phyloP scores from a whole-genome alignment of 345 rosid genomes.

The Raphanus sativus region DNA sequence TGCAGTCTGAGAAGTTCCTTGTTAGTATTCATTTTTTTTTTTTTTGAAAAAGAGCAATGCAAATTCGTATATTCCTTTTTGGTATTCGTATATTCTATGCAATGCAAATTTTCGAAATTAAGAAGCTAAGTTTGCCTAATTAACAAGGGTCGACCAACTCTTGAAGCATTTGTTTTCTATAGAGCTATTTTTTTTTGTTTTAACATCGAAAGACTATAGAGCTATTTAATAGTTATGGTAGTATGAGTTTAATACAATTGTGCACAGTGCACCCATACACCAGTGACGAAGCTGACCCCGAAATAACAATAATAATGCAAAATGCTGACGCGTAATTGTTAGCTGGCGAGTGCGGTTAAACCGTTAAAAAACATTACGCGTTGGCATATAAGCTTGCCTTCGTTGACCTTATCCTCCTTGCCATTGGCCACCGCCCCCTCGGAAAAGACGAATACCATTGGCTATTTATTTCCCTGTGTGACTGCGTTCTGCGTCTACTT shows the following conservation, averaged over 20 bases:
- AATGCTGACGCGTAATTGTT: conserved; percentile 13
- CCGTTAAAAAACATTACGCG: conserved; percentile 6
- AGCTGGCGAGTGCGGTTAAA: not conserved
- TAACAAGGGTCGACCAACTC: not conserved
- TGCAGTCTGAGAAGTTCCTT: too few relatives aligned
- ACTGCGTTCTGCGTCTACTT: not conserved
- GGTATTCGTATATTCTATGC: not conserved
- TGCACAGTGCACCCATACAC: not conserved
- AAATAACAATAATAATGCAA: not conserved
- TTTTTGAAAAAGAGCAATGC: too few relatives aligned
- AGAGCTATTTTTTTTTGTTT: not conserved
- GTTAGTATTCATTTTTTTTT: too few relatives aligned
- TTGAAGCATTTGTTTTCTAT: not conserved
- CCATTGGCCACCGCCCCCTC: conserved; percentile 21
- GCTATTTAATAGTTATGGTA: not conserved
- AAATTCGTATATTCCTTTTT: too few relatives aligned
- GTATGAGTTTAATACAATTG: not conserved
- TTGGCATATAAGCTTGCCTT: not conserved
- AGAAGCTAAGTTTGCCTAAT: not conserved
- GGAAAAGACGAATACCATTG: conserved; percentile 17
- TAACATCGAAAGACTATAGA: too few relatives aligned
- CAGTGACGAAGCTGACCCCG: not conserved
- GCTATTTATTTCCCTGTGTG: not conserved
- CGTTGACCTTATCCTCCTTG: conserved; percentile 13
- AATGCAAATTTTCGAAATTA: not conserved